These are phyloP conservation scores for Fistulinella prunicolor DNA, from an alignment of 768 basidiomycete genomes.

Conservation along the genomic window DNA sequence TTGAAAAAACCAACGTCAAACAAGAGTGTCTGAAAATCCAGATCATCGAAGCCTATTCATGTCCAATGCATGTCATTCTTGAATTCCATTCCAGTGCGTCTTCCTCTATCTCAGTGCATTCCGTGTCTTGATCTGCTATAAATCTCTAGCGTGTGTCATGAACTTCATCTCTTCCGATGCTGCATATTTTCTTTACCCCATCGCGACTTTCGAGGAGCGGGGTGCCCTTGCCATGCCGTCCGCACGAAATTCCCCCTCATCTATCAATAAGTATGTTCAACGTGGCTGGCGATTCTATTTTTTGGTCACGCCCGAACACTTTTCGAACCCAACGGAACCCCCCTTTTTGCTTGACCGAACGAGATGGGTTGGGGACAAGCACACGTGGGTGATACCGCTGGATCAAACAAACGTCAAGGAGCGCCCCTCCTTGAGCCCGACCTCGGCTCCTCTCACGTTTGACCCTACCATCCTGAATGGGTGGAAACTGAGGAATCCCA, in stretches of 20 bases:
- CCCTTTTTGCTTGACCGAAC: conserved; percentile 19
- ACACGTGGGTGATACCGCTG: conserved; percentile 32
- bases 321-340: background rate
- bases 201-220: conserved; percentile 36
- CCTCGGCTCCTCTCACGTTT: conserved; percentile 11
- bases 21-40: conserved; percentile 33
- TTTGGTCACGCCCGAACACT: conserved; percentile 1
- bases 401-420: conserved; percentile 15
- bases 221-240: conserved; percentile 20
- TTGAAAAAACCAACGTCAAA: conserved; percentile 18
- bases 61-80: conserved; percentile 34
- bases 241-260: conserved; percentile 5
- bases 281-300: conserved; percentile 37
- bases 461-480: conserved; percentile 20
- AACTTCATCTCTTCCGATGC: conserved; percentile 41
- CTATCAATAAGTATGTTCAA: conserved; percentile 32
- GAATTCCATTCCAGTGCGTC: conserved; percentile 47
- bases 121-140: background rate
- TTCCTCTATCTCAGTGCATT: background rate
- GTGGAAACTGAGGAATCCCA: conserved; percentile 6
- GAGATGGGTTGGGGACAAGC: conserved; percentile 33
- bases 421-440: conserved; percentile 9
- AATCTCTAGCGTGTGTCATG: conserved; percentile 19
- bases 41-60: conserved; percentile 31
- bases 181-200: conserved; percentile 42